Evolutionary conservation across 257 asterid genomes (phyloP).

Genomic region (Leptodermis oblonga): DNA sequence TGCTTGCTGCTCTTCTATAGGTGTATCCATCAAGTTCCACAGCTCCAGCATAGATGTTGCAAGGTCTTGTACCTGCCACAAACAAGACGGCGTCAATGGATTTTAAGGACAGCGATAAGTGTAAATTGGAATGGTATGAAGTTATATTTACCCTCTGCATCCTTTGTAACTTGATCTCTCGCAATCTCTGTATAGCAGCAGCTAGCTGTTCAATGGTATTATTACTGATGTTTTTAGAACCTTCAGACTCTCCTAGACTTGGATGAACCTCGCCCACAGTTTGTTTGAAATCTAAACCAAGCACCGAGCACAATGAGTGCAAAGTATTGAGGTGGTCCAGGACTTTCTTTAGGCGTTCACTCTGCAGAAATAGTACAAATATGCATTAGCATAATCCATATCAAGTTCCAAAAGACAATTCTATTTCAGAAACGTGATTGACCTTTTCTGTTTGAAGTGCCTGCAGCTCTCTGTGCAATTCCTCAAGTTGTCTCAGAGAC

Average conservation of each 20-base stretch:
- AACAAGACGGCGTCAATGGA: constrained; percentile 20
- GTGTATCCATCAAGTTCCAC: constrained; percentile 99
- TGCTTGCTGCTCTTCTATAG: constrained; percentile 75
- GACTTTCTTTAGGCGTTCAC: constrained; percentile 79
- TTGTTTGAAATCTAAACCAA: constrained; percentile 79
- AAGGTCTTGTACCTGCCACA: constrained; percentile 73
- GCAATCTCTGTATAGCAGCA: constrained; percentile 52
- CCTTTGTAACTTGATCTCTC: constrained; percentile 68
- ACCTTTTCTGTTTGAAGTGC: constrained; percentile 89
- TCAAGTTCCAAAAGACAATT: not conserved
- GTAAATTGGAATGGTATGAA: not conserved
- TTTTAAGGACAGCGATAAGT: constrained; percentile 7
- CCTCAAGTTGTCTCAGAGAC: constrained; percentile 79
- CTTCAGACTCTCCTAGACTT: constrained; percentile 73
- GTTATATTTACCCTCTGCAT: constrained; percentile 67
- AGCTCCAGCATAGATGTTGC: constrained; percentile 85
- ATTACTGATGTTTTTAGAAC: constrained; percentile 58
- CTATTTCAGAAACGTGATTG: constrained; percentile 7
- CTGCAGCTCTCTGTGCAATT: constrained; percentile 70
- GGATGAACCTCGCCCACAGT: constrained; percentile 74
- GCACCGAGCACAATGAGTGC: constrained; percentile 79
- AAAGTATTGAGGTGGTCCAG: constrained; percentile 59
- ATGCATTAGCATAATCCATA: not conserved
- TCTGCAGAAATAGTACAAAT: constrained; percentile 50
- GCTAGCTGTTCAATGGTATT: constrained; percentile 65